These are phyloP conservation scores for Auricularia heimuer DNA, from an alignment of 768 basidiomycete species.

Conservation along the genomic window DNA sequence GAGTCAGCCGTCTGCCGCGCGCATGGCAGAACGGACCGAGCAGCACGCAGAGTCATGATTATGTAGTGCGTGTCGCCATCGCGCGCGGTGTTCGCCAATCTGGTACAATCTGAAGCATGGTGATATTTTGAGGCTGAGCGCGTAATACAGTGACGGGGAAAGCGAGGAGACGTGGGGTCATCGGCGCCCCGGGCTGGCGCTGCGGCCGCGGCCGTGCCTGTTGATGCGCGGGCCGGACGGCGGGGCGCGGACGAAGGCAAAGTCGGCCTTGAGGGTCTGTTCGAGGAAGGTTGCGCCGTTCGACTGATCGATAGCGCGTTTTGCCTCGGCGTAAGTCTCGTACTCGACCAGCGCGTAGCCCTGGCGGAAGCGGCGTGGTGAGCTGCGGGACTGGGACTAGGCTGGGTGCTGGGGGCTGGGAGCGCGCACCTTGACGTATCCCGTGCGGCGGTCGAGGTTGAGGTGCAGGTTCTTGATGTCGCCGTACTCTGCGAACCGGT, in stretches of 20 bases:
- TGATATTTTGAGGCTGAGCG: background rate
- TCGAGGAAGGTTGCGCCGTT: slow-evolving; percentile 77
- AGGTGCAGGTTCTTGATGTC: slow-evolving; percentile 97
- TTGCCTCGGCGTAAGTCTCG: slow-evolving; percentile 89
- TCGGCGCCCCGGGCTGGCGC: slow-evolving; percentile 69
- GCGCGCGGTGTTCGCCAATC: background rate
- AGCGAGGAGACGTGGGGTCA: slow-evolving; percentile 20
- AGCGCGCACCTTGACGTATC: slow-evolving; percentile 85
- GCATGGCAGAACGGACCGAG: too few relatives aligned
- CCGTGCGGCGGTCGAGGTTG: slow-evolving; percentile 92
- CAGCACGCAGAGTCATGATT: background rate
- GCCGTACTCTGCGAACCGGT: slow-evolving; percentile 94
- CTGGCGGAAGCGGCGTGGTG: slow-evolving; percentile 31
- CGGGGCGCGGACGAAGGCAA: slow-evolving; percentile 80
- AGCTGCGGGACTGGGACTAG: slow-evolving; percentile 5
- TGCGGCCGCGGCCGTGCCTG: slow-evolving; percentile 60
- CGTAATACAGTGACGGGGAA: background rate
- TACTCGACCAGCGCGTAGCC: slow-evolving; percentile 98
- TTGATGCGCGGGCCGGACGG: slow-evolving; percentile 50
- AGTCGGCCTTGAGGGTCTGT: slow-evolving; percentile 82
- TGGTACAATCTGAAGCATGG: background rate
- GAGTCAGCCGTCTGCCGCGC: too few relatives aligned
- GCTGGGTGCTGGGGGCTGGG: background rate
- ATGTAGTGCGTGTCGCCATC: background rate
- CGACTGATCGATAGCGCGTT: slow-evolving; percentile 86